Evolutionary conservation across 345 rosid genomes (phyloP).

Genomic region (Firmiana major): DNA sequence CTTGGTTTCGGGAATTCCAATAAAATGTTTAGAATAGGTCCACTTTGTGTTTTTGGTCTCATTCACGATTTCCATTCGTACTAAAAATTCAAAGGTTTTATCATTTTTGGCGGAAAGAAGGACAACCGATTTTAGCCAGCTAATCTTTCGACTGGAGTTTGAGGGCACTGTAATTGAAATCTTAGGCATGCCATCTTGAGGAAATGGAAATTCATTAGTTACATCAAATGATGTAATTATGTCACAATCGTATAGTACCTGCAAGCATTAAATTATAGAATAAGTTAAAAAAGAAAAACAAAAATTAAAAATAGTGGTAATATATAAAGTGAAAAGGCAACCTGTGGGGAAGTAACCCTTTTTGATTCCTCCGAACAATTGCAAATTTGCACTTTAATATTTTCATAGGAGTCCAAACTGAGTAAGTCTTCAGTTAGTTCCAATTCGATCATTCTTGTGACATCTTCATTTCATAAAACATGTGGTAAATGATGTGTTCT

Average conservation of each 20-base stretch:
- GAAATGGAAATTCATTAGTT: background rate
- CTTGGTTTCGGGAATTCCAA: background rate
- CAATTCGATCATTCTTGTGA: background rate
- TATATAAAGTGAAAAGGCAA: background rate
- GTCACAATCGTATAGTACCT: conserved; percentile 22
- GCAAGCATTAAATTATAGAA: too few species aligned
- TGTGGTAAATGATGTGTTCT: background rate
- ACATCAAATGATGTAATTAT: background rate
- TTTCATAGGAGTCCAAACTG: background rate
- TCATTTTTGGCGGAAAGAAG: background rate
- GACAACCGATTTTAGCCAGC: background rate
- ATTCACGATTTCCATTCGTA: background rate
- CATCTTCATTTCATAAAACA: background rate
- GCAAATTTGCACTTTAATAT: background rate
- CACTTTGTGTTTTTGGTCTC: conserved; percentile 11
- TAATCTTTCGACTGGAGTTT: background rate
- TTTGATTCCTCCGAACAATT: background rate
- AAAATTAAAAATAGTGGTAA: too few species aligned
- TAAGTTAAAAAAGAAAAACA: too few species aligned
- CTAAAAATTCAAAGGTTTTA: background rate
- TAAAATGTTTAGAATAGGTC: conserved; percentile 14
- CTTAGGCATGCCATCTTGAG: background rate
- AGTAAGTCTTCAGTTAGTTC: background rate
- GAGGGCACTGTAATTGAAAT: background rate
- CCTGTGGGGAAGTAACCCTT: background rate